Conservation (phyloP, 805 yeast genomes). For the Nakazawaea wyomingensis region DNA sequence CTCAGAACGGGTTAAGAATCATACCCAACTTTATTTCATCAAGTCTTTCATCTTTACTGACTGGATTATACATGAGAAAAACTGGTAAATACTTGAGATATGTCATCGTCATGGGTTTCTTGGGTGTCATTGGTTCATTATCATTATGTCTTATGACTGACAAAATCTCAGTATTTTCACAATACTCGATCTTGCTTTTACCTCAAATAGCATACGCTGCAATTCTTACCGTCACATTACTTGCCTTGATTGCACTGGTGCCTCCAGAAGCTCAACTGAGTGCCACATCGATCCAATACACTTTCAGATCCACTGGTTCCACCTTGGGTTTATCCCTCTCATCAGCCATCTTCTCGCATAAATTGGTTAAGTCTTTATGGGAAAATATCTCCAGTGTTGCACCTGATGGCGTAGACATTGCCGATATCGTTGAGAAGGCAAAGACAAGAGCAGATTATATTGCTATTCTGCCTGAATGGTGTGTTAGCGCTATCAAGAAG, state of each 20-base stretch:
- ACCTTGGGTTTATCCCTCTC: constrained; percentile 49
- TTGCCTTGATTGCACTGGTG: constrained; percentile 75
- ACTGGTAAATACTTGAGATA: constrained; percentile 62
- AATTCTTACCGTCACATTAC: constrained; percentile 62
- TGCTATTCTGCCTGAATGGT: constrained; percentile 45
- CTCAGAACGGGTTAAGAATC: constrained; percentile 45
- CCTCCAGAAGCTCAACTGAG: constrained; percentile 69
- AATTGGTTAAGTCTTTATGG: constrained; percentile 28
- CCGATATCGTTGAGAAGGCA: constrained; percentile 39
- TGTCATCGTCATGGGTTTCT: constrained; percentile 34
- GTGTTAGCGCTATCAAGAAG: constrained; percentile 38
- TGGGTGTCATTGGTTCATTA: constrained; percentile 43
- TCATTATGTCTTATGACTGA: constrained; percentile 23
- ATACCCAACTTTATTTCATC: constrained; percentile 62
- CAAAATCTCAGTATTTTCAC: constrained; percentile 25
- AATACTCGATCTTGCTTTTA: constrained; percentile 40
- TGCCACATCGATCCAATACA: constrained; percentile 85
- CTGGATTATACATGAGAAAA: constrained; percentile 61
- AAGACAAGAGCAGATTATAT: constrained; percentile 52
- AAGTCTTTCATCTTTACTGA: constrained; percentile 57
- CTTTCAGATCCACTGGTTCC: constrained; percentile 51
- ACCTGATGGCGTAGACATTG: constrained; percentile 31
- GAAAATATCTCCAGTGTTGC: constrained; percentile 17
- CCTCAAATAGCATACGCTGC: constrained; percentile 66
- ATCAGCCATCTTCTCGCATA: constrained; percentile 45